Evolutionary conservation across 163 green algal species (phyloP), one percentile per base, ranked within the genome.

Genomic region (Chlorella variabilis): DNA sequence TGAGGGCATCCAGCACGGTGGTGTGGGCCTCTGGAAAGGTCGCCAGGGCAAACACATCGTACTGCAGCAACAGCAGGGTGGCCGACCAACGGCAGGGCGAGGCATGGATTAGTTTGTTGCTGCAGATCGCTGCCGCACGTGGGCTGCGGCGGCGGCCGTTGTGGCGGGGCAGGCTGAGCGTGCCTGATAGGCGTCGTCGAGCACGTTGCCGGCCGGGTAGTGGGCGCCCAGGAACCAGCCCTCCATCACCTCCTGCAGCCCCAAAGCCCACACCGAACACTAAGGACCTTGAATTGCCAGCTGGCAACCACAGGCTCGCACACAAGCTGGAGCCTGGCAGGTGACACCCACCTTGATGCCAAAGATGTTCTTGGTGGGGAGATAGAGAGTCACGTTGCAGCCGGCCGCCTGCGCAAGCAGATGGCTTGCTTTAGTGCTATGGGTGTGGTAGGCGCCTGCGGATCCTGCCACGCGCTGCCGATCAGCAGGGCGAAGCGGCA

Each of bases 1-100:
- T 42, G 33, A 71, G 63, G 3, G 34, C 20, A 3, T 73, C 66
- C 66, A 73, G 66, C 25, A 56, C 4, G 2, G 38, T 25, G 63
- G 63, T 71, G 63, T 71, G 63, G 13, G 63, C 49, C 63, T 71
- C 63, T 2, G 66, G 66, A 34, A 73, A 73, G 38, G 66, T 73
- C 20, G 41, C 38, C 38, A 73, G 27, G 23, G 39, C 36, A 31
- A 58, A 58, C 23, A 51, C 66, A 9, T 56, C 38, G 39, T 58
- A 36, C 66, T 58, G 66, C 66, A n/a, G 63, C 15, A 54, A 15
- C 45, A 54, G 45, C 45, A 54, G 62, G 11, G 5, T 45, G 23
- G 8, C 4, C 25, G n/a, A n/a, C n/a, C n/a, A n/a, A n/a, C n/a
- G n/a, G n/a, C n/a, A n/a, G n/a, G n/a, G n/a, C n/a, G n/a, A n/a